These are phyloP conservation scores for Saccharomyces uvarum DNA, from an alignment of 1,139 yeast species.

Conservation along the genomic window DNA sequence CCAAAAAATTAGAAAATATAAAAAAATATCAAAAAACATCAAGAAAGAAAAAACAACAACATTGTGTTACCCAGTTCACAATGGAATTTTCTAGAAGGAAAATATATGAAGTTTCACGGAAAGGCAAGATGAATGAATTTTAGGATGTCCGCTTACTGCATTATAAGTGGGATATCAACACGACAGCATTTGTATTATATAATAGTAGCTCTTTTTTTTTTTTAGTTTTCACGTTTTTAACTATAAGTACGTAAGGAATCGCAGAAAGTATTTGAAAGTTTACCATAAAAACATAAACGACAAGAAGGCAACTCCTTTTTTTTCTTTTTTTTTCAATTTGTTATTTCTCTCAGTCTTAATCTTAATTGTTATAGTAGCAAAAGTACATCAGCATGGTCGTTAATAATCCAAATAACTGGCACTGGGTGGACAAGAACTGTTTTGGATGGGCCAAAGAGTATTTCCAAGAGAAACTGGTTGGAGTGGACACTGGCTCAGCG, in stretches of 20 bases:
- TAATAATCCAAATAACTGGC: conserved; percentile 80
- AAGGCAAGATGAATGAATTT: not conserved
- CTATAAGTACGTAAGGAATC: not conserved
- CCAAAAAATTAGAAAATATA: not conserved
- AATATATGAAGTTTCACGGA: not conserved
- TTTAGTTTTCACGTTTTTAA: not conserved
- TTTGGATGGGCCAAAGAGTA: conserved; percentile 81
- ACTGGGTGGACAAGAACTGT: conserved; percentile 98
- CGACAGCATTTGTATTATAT: not conserved
- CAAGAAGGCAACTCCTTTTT: not conserved
- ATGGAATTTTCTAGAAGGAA: conserved; percentile 7
- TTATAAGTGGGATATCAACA: not conserved
- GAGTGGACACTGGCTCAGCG: conserved; percentile 38
- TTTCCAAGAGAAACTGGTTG: conserved; percentile 53
- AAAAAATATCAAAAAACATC: not conserved
- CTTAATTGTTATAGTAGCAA: not conserved
- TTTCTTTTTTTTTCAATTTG: not conserved
- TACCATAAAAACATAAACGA: not conserved
- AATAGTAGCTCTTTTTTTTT: not conserved
- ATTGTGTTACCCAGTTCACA: not conserved
- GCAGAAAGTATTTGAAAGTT: not conserved
- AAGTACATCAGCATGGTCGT: conserved; percentile 44
- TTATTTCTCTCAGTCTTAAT: not conserved
- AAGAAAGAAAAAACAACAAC: not conserved
- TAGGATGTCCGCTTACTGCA: not conserved